Conservation (phyloP, 2,329 filamentous ascomycete genomes). For the Rhynchosporium agropyri region DNA sequence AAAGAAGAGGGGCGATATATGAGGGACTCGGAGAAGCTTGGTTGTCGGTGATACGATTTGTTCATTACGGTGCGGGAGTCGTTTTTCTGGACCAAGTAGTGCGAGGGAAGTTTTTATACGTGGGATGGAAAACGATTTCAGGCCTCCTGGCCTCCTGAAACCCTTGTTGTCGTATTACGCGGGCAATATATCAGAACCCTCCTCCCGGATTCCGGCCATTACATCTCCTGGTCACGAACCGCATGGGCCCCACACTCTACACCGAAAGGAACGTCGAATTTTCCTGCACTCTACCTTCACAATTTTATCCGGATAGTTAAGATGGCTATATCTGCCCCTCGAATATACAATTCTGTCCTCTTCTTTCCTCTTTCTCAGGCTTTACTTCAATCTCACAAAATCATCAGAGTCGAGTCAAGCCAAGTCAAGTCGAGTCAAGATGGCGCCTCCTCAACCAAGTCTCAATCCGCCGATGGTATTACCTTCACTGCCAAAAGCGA, state of each 20-base stretch:
- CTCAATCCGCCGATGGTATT: neutral
- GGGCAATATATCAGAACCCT: conserved; percentile 2
- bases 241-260: neutral
- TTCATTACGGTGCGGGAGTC: neutral
- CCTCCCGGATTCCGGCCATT: neutral
- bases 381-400: no score
- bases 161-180: neutral
- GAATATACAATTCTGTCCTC: conserved; percentile 1
- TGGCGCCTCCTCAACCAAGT: conserved; percentile 9
- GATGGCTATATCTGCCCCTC: conserved; percentile 6
- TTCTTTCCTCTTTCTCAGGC: neutral
- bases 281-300: neutral
- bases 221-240: neutral
- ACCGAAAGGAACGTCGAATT: neutral
- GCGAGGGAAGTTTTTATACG: no score
- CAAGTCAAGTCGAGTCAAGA: neutral
- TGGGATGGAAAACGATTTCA: neutral
- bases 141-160: no score
- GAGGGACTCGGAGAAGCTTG: conserved; percentile 4
- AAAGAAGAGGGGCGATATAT: neutral
- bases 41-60: conserved; percentile 1
- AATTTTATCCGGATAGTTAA: conserved; percentile 8
- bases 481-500: neutral
- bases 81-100: neutral
- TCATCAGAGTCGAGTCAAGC: no score